Evolutionary conservation across 257 asterid species (phyloP).

Genomic region (Penstemon davidsonii): DNA sequence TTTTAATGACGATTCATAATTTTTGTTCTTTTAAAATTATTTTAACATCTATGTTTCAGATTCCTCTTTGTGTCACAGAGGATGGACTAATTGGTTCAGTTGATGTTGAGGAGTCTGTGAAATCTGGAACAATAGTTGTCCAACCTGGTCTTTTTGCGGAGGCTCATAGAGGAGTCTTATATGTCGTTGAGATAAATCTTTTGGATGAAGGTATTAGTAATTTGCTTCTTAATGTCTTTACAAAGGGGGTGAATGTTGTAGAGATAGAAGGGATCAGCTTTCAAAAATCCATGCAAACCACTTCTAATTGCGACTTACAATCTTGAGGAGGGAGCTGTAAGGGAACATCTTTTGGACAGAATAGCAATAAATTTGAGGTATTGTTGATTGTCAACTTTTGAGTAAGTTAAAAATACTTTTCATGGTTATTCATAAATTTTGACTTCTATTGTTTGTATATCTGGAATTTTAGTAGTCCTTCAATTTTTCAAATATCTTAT

Average conservation of each 20-base stretch:
- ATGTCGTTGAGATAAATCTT: constrained; percentile 95
- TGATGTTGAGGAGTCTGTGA: constrained; percentile 96
- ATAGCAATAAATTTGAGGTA: constrained; percentile 90
- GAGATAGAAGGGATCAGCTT: constrained; percentile 99
- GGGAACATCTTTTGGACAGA: constrained; percentile 98
- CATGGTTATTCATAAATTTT: background rate
- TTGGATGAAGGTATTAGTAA: constrained; percentile 97
- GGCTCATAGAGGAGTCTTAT: constrained; percentile 98
- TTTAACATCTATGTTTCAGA: constrained; percentile 45
- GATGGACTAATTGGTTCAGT: constrained; percentile 95
- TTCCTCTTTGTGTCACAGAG: constrained; percentile 97
- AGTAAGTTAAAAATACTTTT: background rate
- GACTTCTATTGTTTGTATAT: background rate
- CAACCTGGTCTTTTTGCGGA: constrained; percentile 99
- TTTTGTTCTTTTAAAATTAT: constrained; percentile 14
- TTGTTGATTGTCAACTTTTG: constrained; percentile 14
- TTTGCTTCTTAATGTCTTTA: constrained; percentile 89
- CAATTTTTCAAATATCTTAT: background rate
- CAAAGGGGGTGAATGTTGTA: constrained; percentile 91
- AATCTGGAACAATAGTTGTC: constrained; percentile 91
- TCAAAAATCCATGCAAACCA: constrained; percentile 94
- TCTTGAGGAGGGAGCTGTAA: constrained; percentile 94
- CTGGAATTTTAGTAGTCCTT: background rate
- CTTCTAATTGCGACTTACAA: constrained; percentile 94
- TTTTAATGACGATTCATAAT: constrained; percentile 19